A percentile compares a stretch with the other conserved stretches of the same genome.
phyloP scores from a whole-genome alignment of 345 rosid genomes.

The Arabidopsis arenosa region DNA sequence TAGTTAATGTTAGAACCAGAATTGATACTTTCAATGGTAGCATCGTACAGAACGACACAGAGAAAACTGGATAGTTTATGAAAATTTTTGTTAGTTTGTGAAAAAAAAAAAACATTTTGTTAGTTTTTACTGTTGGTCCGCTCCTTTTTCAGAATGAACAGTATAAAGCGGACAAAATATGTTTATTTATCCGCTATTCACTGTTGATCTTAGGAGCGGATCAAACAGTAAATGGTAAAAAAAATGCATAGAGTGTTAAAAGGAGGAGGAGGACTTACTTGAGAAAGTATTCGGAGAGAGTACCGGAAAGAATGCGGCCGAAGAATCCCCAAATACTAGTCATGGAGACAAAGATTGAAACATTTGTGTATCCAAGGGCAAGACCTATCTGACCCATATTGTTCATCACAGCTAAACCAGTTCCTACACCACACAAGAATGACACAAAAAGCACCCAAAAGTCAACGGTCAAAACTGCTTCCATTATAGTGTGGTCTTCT shows the following conservation, averaged over 20 bases:
- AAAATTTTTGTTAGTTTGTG: too few species aligned
- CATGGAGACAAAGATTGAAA: conserved; percentile 82
- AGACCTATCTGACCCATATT: conserved; percentile 93
- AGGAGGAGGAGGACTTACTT: conserved; percentile 55
- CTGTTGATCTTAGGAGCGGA: background rate
- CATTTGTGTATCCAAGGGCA: conserved; percentile 87
- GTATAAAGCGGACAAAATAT: too few species aligned
- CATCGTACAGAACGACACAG: background rate
- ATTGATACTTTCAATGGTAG: background rate
- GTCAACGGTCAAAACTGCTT: conserved; percentile 69
- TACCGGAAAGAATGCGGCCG: conserved; percentile 84
- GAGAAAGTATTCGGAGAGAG: conserved; percentile 76
- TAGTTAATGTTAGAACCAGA: background rate
- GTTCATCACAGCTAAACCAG: conserved; percentile 88
- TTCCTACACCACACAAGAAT: conserved; percentile 88
- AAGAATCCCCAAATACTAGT: conserved; percentile 95
- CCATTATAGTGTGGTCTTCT: conserved; percentile 82
- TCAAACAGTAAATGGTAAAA: background rate
- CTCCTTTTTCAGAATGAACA: too few species aligned
- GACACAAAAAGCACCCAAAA: conserved; percentile 88
- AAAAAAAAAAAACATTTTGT: too few species aligned
- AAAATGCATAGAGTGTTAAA: background rate
- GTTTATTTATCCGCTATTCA: background rate
- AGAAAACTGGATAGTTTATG: background rate
- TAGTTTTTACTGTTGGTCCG: too few species aligned